Percentiles rank a stretch among this genome's conserved stretches.
phyloP scores from a whole-genome alignment of 192 early-diverging fungal genomes.

The Neocallimastix lanati region DNA sequence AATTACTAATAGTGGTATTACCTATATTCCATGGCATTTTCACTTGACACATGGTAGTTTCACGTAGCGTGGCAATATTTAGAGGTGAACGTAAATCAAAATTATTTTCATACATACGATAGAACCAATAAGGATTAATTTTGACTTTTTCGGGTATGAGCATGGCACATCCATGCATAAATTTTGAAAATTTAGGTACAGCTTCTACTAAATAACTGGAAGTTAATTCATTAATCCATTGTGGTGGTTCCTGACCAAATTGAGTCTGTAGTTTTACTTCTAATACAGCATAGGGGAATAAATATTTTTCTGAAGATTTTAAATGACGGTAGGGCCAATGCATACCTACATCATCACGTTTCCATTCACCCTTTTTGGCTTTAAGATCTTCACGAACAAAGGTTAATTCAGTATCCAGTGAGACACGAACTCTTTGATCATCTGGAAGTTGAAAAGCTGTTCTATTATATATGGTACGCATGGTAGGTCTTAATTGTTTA shows the following conservation, averaged over 20 bases:
- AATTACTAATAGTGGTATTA: not conserved
- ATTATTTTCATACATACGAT: not conserved
- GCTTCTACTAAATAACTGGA: conserved; percentile 50
- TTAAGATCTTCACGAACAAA: conserved; percentile 86
- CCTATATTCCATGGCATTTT: not conserved
- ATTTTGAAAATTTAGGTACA: conserved; percentile 89
- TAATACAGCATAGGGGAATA: conserved; percentile 89
- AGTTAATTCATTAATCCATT: conserved; percentile 85
- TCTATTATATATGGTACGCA: conserved; percentile 84
- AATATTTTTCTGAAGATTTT: conserved; percentile 51
- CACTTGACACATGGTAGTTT: not conserved
- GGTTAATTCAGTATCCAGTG: conserved; percentile 84
- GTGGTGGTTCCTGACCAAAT: conserved; percentile 69
- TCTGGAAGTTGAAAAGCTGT: conserved; percentile 96
- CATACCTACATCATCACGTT: conserved; percentile 63
- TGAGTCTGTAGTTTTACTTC: conserved; percentile 96
- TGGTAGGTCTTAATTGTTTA: conserved; percentile 37
- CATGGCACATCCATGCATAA: conserved; percentile 83
- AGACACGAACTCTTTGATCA: conserved; percentile 78
- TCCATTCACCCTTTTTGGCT: conserved; percentile 52
- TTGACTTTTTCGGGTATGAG: conserved; percentile 12
- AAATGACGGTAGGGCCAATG: conserved; percentile 65
- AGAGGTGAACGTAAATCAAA: not conserved
- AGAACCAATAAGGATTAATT: not conserved
- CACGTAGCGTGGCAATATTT: not conserved